These are phyloP conservation scores for Musa beccarii DNA, from an alignment of 176 grass and related monocot genomes.

Conservation along the genomic window DNA sequence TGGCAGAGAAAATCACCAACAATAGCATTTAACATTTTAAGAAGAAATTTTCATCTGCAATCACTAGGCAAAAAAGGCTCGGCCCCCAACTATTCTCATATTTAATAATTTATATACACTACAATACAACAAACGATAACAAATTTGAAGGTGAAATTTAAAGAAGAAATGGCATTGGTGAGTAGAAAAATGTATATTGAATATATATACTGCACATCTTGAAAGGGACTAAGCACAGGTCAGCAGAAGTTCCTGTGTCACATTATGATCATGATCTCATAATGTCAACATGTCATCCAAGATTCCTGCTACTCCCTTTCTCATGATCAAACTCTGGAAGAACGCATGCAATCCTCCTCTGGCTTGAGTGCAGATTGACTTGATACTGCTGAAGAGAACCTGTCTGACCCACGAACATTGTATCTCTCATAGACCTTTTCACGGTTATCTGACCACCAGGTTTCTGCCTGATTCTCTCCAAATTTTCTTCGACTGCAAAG, in stretches of 20 bases:
- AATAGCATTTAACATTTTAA: neutral
- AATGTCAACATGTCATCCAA: neutral
- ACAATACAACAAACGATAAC: neutral
- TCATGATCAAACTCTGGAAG: neutral
- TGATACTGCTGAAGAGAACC: slow-evolving; percentile 64
- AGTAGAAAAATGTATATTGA: neutral
- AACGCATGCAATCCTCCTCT: neutral
- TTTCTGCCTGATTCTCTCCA: slow-evolving; percentile 82
- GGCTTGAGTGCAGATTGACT: slow-evolving; percentile 37
- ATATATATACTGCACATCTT: neutral
- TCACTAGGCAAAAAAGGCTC: neutral
- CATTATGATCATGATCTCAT: neutral
- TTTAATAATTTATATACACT: neutral
- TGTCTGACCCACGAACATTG: slow-evolving; percentile 55
- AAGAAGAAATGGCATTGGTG: neutral
- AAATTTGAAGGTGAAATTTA: neutral
- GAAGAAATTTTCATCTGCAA: neutral
- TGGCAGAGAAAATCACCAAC: neutral
- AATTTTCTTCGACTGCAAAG: slow-evolving; percentile 64
- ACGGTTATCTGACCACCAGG: slow-evolving; percentile 91
- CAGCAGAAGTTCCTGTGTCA: neutral
- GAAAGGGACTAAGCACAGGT: neutral
- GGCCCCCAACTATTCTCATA: neutral
- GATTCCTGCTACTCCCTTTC: neutral
- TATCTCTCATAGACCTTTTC: slow-evolving; percentile 82